Evolutionary conservation across 768 basidiomycete species (phyloP).

Genomic region (Pholiota conissans): DNA sequence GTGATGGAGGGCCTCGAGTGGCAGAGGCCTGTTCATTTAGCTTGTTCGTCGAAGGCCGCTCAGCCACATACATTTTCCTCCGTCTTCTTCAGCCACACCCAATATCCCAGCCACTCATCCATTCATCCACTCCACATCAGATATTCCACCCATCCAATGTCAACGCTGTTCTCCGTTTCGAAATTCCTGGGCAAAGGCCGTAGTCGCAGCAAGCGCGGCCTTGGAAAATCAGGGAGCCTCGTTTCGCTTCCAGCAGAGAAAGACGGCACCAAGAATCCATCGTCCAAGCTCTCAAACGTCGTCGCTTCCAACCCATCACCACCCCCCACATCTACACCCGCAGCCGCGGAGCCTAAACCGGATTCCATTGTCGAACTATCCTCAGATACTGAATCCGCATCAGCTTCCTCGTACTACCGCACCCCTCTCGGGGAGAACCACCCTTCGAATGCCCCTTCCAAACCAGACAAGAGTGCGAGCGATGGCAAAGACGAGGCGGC

Average conservation of each 20-base stretch:
- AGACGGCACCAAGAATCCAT: background rate
- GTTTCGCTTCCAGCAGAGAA: background rate
- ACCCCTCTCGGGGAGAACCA: slow-evolving; percentile 1
- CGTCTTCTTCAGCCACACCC: background rate
- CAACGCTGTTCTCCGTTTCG: slow-evolving; percentile 17
- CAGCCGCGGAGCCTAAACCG: background rate
- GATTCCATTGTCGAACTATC: background rate
- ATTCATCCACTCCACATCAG: background rate
- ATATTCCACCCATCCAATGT: slow-evolving; percentile 7
- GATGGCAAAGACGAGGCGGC: background rate
- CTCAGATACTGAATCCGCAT: slow-evolving; percentile 1
- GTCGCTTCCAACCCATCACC: background rate
- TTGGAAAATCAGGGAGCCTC: background rate
- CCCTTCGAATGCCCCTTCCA: background rate
- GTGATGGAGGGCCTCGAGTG: background rate
- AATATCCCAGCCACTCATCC: background rate
- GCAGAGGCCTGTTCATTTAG: background rate
- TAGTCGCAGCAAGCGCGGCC: slow-evolving; percentile 8
- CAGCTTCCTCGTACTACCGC: background rate
- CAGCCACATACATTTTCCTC: background rate
- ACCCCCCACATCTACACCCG: background rate
- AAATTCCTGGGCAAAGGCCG: slow-evolving; percentile 17
- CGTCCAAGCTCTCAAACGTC: slow-evolving; percentile 6
- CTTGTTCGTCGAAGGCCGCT: background rate
- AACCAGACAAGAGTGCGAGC: background rate